Conservation (phyloP, 768 basidiomycete species). For the Suillus hirtellus region DNA sequence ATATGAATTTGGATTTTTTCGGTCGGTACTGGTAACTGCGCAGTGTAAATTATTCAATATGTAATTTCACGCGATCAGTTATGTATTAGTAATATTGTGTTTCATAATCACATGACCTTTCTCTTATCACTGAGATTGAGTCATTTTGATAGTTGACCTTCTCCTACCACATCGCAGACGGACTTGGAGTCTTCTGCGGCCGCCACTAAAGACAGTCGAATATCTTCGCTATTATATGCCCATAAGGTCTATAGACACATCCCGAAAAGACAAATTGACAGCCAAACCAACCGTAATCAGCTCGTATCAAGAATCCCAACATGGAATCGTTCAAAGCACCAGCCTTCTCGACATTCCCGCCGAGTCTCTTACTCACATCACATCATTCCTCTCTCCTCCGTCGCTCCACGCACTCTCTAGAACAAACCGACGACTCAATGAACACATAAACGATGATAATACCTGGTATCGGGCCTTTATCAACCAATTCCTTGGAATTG, state of each 20-base stretch:
- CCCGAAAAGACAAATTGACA: slow-evolving; percentile 37
- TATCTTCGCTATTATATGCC: slow-evolving; percentile 60
- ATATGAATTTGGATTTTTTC: no score
- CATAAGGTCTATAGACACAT: slow-evolving; percentile 48
- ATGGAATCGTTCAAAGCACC: slow-evolving; percentile 47
- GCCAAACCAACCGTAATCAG: slow-evolving; percentile 29
- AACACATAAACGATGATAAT: slow-evolving; percentile 74
- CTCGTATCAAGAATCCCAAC: slow-evolving; percentile 36
- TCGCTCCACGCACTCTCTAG: slow-evolving; percentile 57
- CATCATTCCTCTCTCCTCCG: slow-evolving; percentile 66
- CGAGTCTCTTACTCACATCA: slow-evolving; percentile 77
- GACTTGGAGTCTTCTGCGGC: slow-evolving; percentile 21
- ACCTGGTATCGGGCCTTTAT: slow-evolving; percentile 80
- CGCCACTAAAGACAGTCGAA: slow-evolving; percentile 13
- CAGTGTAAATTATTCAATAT: background rate
- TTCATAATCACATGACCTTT: background rate
- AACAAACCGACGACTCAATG: slow-evolving; percentile 52
- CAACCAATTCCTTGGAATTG: slow-evolving; percentile 63
- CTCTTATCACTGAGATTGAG: background rate
- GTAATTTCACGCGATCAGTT: no score
- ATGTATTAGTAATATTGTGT: background rate
- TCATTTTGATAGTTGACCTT: slow-evolving; percentile 1
- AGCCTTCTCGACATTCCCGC: slow-evolving; percentile 52
- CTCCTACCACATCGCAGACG: slow-evolving; percentile 22
- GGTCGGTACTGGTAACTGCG: no score